These are phyloP conservation scores for Pseudogymnoascus sp. DNA, from an alignment of 2,329 filamentous ascomycete species.

Conservation along the genomic window DNA sequence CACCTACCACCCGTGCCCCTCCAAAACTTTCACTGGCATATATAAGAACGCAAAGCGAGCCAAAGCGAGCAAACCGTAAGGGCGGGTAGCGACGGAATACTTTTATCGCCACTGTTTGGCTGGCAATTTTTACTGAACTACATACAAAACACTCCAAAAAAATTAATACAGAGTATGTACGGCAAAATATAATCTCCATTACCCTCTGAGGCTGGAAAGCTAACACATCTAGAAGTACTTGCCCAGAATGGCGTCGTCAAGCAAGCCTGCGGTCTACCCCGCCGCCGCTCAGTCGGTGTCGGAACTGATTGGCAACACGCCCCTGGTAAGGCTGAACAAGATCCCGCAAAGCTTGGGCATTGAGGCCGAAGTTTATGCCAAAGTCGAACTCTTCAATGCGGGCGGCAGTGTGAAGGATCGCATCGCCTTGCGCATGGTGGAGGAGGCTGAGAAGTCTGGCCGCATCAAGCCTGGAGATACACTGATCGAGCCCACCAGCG, in stretches of 20 bases:
- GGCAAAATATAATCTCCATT: neutral
- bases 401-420: conserved; percentile 91
- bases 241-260: conserved; percentile 9
- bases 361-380: conserved; percentile 81
- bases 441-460: conserved; percentile 83
- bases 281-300: conserved; percentile 54
- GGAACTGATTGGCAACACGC: conserved; percentile 90
- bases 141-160: neutral
- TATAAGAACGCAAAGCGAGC: neutral
- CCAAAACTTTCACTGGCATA: neutral
- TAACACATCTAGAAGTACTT: neutral
- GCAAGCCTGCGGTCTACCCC: conserved; percentile 21
- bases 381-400: conserved; percentile 89
- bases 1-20: neutral
- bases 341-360: conserved; percentile 87
- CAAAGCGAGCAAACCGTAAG: neutral
- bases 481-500: conserved; percentile 94
- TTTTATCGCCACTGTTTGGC: conserved; percentile 5
- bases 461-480: conserved; percentile 96
- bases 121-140: neutral
- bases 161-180: neutral
- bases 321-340: conserved; percentile 89
- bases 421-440: conserved; percentile 95
- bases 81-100: conserved; percentile 1
- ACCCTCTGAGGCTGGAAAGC: neutral